Evolutionary conservation across 805 yeast species (phyloP), one percentile per base, ranked within the genome.

Genomic region (Ogataea parapolymorpha): DNA sequence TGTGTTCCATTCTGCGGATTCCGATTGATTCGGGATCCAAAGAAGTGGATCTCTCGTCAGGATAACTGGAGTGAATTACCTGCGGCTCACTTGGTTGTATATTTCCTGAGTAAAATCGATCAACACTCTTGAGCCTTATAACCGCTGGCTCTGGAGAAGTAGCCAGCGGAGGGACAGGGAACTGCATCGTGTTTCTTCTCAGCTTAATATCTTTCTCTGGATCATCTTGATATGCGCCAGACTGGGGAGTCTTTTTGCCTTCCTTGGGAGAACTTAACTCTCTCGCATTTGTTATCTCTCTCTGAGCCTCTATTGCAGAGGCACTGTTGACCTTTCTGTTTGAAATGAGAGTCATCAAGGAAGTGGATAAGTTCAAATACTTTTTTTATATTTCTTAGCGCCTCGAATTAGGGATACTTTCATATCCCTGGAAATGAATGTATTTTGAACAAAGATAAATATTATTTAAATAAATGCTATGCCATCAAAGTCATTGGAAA

Each of bases 141-240:
- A 26, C 26, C 15, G 20, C 38, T 5, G 28, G 17, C 1, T 37
- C 44, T 5, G 39, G 35, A 4, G 37, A 26, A 6, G 36, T 3
- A 8, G 26, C 16, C 15, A 31, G 18, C 2, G 17, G 34, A 4
- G 22, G 12, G 15, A 50, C 29, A 5, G 51, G 51, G 15, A 50
- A 47, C n/a, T 42, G 49, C 45, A 50, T 25, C 5, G 51, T 50
- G 35, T 30, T 45, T 33, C 54, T 40, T 38, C 51, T 37, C n/a
- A 37, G 7, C 20, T 10, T 29, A 5, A 7, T 15, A 2, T 18
- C 14, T 32, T 35, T 3, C 14, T 27, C 2, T 15, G 20, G 10
- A 7, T 20, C 22, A 20, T 20, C 9, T 20, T 20, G 22, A 20
- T 20, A 20, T 20, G 9, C 22, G 22, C 22, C 22, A 20, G 6